Conservation (phyloP, 345 rosid species). For the Theobroma cacao region DNA sequence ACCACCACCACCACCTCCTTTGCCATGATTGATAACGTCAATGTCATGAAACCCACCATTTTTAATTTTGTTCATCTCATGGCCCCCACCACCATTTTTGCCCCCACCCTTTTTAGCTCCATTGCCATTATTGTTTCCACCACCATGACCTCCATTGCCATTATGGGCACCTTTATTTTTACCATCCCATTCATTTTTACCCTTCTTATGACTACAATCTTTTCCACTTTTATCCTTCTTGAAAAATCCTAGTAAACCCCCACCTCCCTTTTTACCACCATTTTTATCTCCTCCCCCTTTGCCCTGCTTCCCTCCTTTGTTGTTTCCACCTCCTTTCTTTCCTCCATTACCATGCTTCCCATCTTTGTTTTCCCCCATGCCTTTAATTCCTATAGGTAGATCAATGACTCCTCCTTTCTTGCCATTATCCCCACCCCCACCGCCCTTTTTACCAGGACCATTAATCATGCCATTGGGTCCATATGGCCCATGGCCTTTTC, state of each 20-base stretch:
- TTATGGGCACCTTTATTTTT: conserved; percentile 29
- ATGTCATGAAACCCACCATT: conserved; percentile 44
- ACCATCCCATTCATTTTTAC: conserved; percentile 21
- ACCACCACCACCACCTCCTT: conserved; percentile 30
- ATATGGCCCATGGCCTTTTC: conserved; percentile 34
- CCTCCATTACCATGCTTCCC: conserved; percentile 43
- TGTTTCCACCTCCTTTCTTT: conserved; percentile 41
- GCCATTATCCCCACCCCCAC: conserved; percentile 29
- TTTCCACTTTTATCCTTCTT: conserved; percentile 51
- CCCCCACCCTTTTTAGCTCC: conserved; percentile 61
- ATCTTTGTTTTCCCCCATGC: conserved; percentile 38
- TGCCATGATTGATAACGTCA: conserved; percentile 41
- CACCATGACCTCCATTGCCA: conserved; percentile 33
- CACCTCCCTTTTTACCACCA: conserved; percentile 37
- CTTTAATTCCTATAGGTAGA: conserved; percentile 53
- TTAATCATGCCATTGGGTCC: conserved; percentile 46
- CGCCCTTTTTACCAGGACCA: conserved; percentile 35
- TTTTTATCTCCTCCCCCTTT: conserved; percentile 42
- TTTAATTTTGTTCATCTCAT: conserved; percentile 30
- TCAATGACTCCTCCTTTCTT: conserved; percentile 52
- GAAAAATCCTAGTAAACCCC: conserved; percentile 36
- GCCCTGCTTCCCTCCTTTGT: conserved; percentile 34
- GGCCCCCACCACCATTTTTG: conserved; percentile 45
- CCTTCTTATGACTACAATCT: conserved; percentile 26
- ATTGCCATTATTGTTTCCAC: conserved; percentile 37